Conservation (phyloP, 1,139 yeast species). For the Trichomonascaceae sp. region DNA sequence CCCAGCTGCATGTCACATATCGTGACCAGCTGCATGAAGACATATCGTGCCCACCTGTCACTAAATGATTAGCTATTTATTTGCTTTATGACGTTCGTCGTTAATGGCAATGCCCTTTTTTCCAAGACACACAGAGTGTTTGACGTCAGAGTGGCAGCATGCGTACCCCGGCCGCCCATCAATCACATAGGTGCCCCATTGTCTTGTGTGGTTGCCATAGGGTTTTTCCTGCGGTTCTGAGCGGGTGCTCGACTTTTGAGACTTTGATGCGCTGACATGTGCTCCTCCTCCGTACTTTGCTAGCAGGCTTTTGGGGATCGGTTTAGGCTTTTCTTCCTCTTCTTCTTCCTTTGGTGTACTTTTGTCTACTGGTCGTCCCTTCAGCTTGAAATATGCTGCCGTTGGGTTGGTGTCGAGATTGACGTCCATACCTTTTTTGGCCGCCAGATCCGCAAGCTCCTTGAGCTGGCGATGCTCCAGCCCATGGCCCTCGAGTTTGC, state of each 20-base stretch:
- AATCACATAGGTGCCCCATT: slow-evolving; percentile 39
- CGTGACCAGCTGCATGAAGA: too few relatives aligned
- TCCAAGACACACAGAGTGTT: slow-evolving; percentile 25
- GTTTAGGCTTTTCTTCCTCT: slow-evolving; percentile 21
- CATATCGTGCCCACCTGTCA: too few relatives aligned
- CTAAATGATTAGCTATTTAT: too few relatives aligned
- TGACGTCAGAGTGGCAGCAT: slow-evolving; percentile 32
- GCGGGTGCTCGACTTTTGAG: slow-evolving; percentile 12
- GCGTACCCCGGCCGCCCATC: slow-evolving; percentile 37
- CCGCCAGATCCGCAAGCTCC: slow-evolving; percentile 39
- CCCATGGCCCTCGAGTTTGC: slow-evolving; percentile 40
- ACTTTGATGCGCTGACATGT: slow-evolving; percentile 18
- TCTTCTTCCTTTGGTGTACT: slow-evolving; percentile 28
- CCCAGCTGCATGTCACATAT: too few relatives aligned
- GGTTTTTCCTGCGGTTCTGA: slow-evolving; percentile 10
- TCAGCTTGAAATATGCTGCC: slow-evolving; percentile 34
- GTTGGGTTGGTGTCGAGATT: slow-evolving; percentile 52
- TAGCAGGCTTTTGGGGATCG: slow-evolving; percentile 22
- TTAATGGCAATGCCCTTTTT: slow-evolving; percentile 9
- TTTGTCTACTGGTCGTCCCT: too few relatives aligned
- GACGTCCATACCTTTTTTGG: slow-evolving; percentile 30
- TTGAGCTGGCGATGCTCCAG: slow-evolving; percentile 35
- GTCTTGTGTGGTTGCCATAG: slow-evolving; percentile 29
- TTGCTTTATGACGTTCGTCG: too few relatives aligned
- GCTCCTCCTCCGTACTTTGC: slow-evolving; percentile 30